A percentile compares a stretch with the other conserved stretches of the same genome.
Conservation (phyloP, 2,329 filamentous ascomycete species). For the Fulvia fulva region DNA sequence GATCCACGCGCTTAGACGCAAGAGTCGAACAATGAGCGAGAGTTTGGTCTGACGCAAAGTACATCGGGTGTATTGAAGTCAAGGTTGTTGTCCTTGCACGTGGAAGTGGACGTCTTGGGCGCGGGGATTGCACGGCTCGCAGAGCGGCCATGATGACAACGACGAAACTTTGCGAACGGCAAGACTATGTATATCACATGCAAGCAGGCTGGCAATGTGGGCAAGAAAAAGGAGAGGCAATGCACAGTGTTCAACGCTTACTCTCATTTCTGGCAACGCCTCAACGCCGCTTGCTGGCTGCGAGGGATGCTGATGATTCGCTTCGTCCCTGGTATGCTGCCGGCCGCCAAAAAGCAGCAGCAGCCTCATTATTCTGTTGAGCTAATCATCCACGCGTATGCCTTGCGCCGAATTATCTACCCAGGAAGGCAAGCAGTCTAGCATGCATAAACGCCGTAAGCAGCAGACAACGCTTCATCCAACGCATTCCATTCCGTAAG, state of each 20-base stretch:
- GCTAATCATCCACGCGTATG: conserved; percentile 19
- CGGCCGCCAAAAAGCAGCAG: conserved; percentile 7
- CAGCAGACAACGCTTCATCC: conserved; percentile 5
- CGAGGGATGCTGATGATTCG: conserved; percentile 1
- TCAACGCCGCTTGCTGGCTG: conserved; percentile 4
- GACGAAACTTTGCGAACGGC: not conserved
- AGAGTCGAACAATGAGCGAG: too few relatives aligned
- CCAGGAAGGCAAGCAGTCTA: conserved; percentile 24
- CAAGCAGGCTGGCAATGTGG: too few relatives aligned
- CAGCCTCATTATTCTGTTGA: conserved; percentile 21
- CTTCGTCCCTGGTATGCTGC: conserved; percentile 1
- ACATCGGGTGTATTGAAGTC: too few relatives aligned
- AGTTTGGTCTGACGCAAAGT: too few relatives aligned
- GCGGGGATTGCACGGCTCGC: too few relatives aligned
- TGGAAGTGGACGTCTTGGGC: too few relatives aligned
- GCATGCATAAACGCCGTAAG: conserved; percentile 23
- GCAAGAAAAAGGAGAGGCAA: not conserved
- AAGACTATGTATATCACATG: too few relatives aligned
- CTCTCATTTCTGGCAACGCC: conserved; percentile 1
- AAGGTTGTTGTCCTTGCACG: too few relatives aligned
- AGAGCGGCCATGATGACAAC: not conserved
- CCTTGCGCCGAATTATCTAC: conserved; percentile 22
- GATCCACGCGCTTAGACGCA: too few relatives aligned
- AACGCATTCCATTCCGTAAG: conserved; percentile 1
- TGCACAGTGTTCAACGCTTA: not conserved